Evolutionary conservation across 2,329 filamentous ascomycete genomes (phyloP).

Genomic region (Pseudogymnoascus sp.): DNA sequence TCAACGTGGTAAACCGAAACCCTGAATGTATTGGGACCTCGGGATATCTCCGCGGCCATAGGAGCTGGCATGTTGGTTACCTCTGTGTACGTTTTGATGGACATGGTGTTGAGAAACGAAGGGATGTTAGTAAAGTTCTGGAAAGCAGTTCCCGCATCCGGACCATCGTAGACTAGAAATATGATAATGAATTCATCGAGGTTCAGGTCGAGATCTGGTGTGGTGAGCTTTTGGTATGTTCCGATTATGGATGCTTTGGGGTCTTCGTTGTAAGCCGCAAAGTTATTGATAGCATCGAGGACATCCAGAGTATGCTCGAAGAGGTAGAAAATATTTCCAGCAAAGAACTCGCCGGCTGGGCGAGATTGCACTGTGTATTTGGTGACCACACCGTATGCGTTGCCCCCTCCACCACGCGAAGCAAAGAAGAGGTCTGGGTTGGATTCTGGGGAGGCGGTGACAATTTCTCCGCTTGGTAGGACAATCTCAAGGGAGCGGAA

Average conservation of each 20-base stretch:
- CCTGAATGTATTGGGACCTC: slow-evolving; percentile 30
- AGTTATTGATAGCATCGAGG: slow-evolving; percentile 26
- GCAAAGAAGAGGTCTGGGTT: slow-evolving; percentile 31
- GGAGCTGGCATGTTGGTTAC: slow-evolving; percentile 31
- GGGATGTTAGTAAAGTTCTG: slow-evolving; percentile 29
- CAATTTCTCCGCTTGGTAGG: slow-evolving; percentile 27
- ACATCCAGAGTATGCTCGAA: slow-evolving; percentile 24
- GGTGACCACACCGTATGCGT: slow-evolving; percentile 22
- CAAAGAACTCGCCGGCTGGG: slow-evolving; percentile 23
- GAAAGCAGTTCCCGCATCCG: slow-evolving; percentile 28
- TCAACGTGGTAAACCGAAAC: slow-evolving; percentile 27
- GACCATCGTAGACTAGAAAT: slow-evolving; percentile 32
- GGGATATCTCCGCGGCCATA: slow-evolving; percentile 23
- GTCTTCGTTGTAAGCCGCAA: slow-evolving; percentile 29
- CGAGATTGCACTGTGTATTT: slow-evolving; percentile 24
- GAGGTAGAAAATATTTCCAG: slow-evolving; percentile 26
- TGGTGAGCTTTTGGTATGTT: slow-evolving; percentile 28
- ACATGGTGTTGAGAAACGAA: slow-evolving; percentile 25
- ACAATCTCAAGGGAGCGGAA: slow-evolving; percentile 34
- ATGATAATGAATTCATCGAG: slow-evolving; percentile 29
- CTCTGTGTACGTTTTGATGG: slow-evolving; percentile 27
- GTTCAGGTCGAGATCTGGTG: slow-evolving; percentile 25
- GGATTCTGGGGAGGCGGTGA: slow-evolving; percentile 19
- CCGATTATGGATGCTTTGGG: slow-evolving; percentile 30
- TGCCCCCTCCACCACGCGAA: slow-evolving; percentile 26